Percentiles rank a stretch among this genome's conserved stretches.
phyloP scores from a whole-genome alignment of 2,329 filamentous ascomycete species.

The Dothideomycetes sp. region DNA sequence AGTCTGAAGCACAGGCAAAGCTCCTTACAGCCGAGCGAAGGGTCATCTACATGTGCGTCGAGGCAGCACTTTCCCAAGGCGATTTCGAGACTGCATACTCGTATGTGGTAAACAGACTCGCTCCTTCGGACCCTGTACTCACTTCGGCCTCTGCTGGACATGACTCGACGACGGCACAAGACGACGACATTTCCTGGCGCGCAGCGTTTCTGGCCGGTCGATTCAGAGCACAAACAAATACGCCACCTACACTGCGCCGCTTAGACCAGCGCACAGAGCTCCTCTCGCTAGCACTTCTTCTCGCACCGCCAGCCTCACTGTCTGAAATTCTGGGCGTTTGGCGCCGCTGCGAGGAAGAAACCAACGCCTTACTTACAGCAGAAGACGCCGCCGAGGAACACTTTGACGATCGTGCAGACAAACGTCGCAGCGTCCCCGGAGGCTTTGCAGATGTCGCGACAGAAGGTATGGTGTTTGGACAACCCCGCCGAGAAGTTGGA shows the following conservation, averaged over 20 bases:
- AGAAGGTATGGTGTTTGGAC: constrained; percentile 28
- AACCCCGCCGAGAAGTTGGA: constrained; percentile 33
- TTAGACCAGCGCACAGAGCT: constrained; percentile 76
- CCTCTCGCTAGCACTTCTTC: constrained; percentile 62
- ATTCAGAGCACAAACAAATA: constrained; percentile 42
- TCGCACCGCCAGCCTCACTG: constrained; percentile 60
- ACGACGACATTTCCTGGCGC: constrained; percentile 66
- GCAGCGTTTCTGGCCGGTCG: constrained; percentile 71
- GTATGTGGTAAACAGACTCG: constrained; percentile 64
- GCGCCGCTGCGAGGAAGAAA: constrained; percentile 68
- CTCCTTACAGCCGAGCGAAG: constrained; percentile 48
- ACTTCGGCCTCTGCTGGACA: constrained; percentile 12
- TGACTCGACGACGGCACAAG: constrained; percentile 17
- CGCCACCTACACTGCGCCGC: constrained; percentile 55
- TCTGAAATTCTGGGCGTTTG: constrained; percentile 68
- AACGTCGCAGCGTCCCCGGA: constrained; percentile 30
- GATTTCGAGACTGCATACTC: constrained; percentile 83
- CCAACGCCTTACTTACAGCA: constrained; percentile 55
- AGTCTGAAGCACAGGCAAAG: constrained; percentile 5
- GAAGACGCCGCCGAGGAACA: constrained; percentile 61
- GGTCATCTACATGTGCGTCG: constrained; percentile 71
- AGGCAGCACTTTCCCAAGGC: constrained; percentile 65
- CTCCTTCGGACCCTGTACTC: constrained; percentile 24
- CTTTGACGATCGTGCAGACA: constrained; percentile 59
- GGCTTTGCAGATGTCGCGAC: constrained; percentile 31